phyloP scores from a whole-genome alignment of 306 rosid species.

The Citrullus mucosospermus region DNA sequence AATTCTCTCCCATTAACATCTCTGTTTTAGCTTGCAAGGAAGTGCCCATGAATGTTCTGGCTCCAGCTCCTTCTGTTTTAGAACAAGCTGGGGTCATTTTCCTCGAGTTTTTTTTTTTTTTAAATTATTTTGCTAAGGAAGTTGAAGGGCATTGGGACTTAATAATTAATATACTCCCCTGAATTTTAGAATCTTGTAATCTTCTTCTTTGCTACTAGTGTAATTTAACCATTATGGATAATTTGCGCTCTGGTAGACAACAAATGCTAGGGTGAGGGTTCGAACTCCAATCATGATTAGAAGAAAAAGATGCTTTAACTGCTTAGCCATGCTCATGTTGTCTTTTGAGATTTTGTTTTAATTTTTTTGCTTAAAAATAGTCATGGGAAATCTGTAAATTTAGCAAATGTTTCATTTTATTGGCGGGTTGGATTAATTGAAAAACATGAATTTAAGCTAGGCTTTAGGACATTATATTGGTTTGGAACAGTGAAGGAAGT shows the following conservation, averaged over 20 bases:
- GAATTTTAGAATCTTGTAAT: not conserved
- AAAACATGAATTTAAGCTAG: not conserved
- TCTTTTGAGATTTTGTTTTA: not conserved
- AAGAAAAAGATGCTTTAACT: not conserved
- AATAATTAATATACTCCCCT: too few relatives aligned
- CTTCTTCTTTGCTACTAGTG: not conserved
- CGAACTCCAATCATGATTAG: not conserved
- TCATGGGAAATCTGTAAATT: not conserved
- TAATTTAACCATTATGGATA: not conserved
- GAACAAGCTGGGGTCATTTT: not conserved
- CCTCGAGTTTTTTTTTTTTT: not conserved
- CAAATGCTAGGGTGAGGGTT: not conserved
- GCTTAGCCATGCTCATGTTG: not conserved
- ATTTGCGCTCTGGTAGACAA: not conserved
- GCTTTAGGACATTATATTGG: not conserved
- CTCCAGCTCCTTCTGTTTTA: not conserved
- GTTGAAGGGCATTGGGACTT: not conserved
- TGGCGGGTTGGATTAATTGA: not conserved
- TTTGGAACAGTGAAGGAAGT: not conserved
- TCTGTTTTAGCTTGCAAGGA: not conserved
- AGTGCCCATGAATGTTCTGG: not conserved
- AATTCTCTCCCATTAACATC: not conserved
- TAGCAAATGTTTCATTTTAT: not conserved
- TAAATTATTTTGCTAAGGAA: too few relatives aligned
- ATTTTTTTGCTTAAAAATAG: not conserved